Base-by-base conservation (phyloP, 768 basidiomycete genomes). In the Megacollybia marginata region DNA sequence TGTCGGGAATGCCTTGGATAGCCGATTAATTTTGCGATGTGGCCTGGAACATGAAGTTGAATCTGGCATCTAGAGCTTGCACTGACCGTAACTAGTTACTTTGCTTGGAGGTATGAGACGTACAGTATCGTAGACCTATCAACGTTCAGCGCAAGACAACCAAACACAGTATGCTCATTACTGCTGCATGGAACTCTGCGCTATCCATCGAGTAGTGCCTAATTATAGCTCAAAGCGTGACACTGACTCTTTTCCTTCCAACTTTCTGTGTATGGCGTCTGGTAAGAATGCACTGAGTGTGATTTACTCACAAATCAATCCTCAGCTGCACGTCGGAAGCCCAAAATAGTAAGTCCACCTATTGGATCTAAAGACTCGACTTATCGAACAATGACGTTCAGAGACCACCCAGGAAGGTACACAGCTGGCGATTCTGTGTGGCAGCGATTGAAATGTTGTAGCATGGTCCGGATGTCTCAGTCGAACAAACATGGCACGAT, bases 401-500 rank as follows among this genome's bases (percentile, higher is more conserved):
- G 53, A 51, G 48, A 52, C 47, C 53, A 16, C 54, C 53, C 10
- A 51, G 45, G 23, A 52, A 49, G 50, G 53, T 57, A 23, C 33
- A 52, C 38, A 40, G 18, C 38, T 40, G 38, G 5, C 5, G 4
- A 40, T 40, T 40, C 8, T 40, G 38, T 28, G 23, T 18, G 18
- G 38, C 38, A 40, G 15, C 8, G 31, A 36, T 31, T 52, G 33
- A 40, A n/a, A 47, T 20, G 6, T 28, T 54, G 34, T 54, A 92
- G 89, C 85, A 82, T 65, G 85, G 83, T 9, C 76, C 80, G 18
- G 82, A 82, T 50, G 76, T 88, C 44, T 82, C 88, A n/a, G 75
- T 83, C 23, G 84, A 91, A 40, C 83, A 88, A 55, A 93, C 85
- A 40, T 96, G 93, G 91, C 62, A 74, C 6, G 80, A 80, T 55